Conservation (phyloP, 495 filamentous ascomycete genomes). For the Penicillium manginii region DNA sequence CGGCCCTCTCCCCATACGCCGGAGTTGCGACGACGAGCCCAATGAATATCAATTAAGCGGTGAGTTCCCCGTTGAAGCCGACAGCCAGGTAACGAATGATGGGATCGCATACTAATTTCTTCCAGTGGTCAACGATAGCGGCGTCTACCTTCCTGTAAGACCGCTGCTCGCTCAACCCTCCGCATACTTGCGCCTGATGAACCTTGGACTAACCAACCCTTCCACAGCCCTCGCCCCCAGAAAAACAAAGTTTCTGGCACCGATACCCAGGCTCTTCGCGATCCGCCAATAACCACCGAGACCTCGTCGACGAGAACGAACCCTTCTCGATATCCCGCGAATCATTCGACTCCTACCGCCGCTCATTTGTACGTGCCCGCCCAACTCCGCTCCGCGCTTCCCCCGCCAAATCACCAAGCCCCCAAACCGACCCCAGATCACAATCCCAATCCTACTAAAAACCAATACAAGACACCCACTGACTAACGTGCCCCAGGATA, state of each 20-base stretch:
- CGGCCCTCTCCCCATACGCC: slow-evolving; percentile 62
- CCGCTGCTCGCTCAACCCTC: not conserved
- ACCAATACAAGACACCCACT: not conserved
- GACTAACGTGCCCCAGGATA: slow-evolving; percentile 62
- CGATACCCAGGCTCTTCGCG: slow-evolving; percentile 67
- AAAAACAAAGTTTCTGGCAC: slow-evolving; percentile 85
- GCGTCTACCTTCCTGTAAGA: slow-evolving; percentile 90
- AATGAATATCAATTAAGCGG: slow-evolving; percentile 84
- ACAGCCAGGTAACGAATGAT: too few species aligned
- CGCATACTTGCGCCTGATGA: not conserved
- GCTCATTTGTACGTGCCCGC: slow-evolving; percentile 78
- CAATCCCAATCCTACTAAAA: too few species aligned
- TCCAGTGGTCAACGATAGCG: slow-evolving; percentile 95
- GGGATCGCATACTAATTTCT: not conserved
- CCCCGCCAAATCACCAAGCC: not conserved
- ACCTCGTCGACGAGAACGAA: slow-evolving; percentile 78
- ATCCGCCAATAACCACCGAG: slow-evolving; percentile 67
- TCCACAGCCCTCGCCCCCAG: slow-evolving; percentile 81
- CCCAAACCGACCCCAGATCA: too few species aligned
- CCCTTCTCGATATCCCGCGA: slow-evolving; percentile 97
- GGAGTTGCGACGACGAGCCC: slow-evolving; percentile 58
- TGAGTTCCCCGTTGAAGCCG: slow-evolving; percentile 39
- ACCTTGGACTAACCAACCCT: slow-evolving; percentile 20
- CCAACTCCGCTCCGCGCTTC: not conserved
- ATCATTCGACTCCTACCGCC: slow-evolving; percentile 95